Evolutionary conservation across 345 rosid genomes (phyloP), one percentile per base, ranked within the genome.

Genomic region (Citrus hindsii): DNA sequence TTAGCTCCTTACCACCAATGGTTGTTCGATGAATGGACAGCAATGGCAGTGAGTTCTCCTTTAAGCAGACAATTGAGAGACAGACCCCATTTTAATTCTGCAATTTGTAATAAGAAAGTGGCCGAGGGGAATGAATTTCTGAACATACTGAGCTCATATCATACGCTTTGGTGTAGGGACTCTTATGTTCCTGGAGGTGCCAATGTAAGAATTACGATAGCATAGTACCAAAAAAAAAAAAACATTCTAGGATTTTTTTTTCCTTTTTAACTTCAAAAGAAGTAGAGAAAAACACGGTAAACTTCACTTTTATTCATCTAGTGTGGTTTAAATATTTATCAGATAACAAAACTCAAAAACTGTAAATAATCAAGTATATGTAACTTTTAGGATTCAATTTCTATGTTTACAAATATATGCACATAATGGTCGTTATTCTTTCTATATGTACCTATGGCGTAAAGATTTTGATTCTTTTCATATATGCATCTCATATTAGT

Each of bases 11-110:
- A 13, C 4, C 51, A 13, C 51, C 51, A 46, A 46, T 46, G 16
- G 51, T 46, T 53, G 58, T 18, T 53, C 7, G 22, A 53, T 53
- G 58, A 53, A 66, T 61, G 78, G 81, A 83, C 77, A 85, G 69
- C 25, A 66, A 76, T 76, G 86, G 74, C 55, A n/a, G 53, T 66
- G 78, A 83, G 58, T 78, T 83, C 75, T 67, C 82, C 63, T 42
- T 14, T 42, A 10, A 75, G 78, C 79, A 75, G 81, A 79, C 84
- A 83, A 30, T 65, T 18, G 38, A 38, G 79, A 62, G 83, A 81
- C 83, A 79, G 59, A 70, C 73, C 83, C 79, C 79, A 79, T 75
- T 58, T 21, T 60, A 28, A 8, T 56, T 33, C 40, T 67, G 9
- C 76, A 70, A 38, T 74, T 67, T 65, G 59, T 27, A 27, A n/a